Percentiles rank a stretch among this genome's conserved stretches.
Conservation (phyloP, 352 stramenopile species). For the Blastocystis sp. region DNA sequence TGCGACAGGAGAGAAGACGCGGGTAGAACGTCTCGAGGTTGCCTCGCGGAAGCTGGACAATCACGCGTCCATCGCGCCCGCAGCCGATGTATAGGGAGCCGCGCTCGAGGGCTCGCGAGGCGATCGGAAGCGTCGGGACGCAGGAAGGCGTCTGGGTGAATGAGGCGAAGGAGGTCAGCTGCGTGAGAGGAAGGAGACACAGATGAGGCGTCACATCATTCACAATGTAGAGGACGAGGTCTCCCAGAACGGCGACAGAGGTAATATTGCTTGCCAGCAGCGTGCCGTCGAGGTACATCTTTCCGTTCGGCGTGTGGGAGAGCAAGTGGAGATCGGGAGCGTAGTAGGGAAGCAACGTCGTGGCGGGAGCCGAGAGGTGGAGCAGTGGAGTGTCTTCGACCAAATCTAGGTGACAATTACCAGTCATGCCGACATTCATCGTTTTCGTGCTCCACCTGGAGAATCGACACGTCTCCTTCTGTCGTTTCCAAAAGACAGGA, state of each 20-base stretch:
- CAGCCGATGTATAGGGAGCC: neutral
- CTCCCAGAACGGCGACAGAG: neutral
- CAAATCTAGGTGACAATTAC: no score
- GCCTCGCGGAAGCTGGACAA: slow-evolving; percentile 26
- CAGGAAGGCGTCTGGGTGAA: neutral
- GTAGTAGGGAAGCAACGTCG: neutral
- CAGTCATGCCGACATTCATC: no score
- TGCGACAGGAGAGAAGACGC: neutral
- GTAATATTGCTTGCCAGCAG: slow-evolving; percentile 5
- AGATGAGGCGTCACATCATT: slow-evolving; percentile 19
- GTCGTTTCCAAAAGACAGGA: neutral
- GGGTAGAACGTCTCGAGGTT: slow-evolving; percentile 45
- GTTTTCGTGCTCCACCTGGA: neutral
- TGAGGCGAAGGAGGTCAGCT: neutral
- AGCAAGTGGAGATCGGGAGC: neutral
- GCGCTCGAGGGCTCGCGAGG: slow-evolving; percentile 6
- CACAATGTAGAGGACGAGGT: slow-evolving; percentile 15
- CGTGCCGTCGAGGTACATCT: neutral
- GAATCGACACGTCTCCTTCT: neutral
- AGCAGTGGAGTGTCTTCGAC: neutral
- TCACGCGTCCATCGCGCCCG: slow-evolving; percentile 2
- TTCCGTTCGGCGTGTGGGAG: neutral
- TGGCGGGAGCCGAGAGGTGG: neutral
- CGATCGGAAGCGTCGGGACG: neutral
- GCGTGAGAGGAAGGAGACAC: slow-evolving; percentile 6